A percentile compares a stretch with the other conserved stretches of the same genome.
Evolutionary conservation across 108 stramenopile genomes (phyloP).

Genomic region (Mediolabrus comicus): DNA sequence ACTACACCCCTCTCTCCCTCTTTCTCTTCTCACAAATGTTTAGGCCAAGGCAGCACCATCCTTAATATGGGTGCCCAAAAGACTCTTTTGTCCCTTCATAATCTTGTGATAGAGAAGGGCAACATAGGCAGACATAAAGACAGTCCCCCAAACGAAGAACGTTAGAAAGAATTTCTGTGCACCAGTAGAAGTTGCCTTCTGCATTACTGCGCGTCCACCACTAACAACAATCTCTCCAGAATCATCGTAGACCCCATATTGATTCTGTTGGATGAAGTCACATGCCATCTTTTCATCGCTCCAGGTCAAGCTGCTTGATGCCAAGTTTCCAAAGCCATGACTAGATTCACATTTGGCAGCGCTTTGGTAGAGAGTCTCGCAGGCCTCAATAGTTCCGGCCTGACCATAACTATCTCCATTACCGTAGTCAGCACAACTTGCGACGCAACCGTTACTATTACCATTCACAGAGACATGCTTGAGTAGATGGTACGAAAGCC

Average conservation of each 20-base stretch:
- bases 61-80: conserved; percentile 22
- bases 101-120: conserved; percentile 75
- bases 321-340: conserved; percentile 63
- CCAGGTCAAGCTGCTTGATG: conserved; percentile 32
- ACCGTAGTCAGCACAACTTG: conserved; percentile 47
- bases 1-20: not conserved
- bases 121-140: conserved; percentile 65
- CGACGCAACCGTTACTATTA: conserved; percentile 44
- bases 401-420: conserved; percentile 25
- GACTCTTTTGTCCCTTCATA: conserved; percentile 50
- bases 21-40: too few relatives aligned
- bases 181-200: conserved; percentile 46
- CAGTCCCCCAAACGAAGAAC: conserved; percentile 70
- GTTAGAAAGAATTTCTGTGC: conserved; percentile 79
- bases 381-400: conserved; percentile 54
- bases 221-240: conserved; percentile 39
- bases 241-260: conserved; percentile 38
- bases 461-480: conserved; percentile 66
- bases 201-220: conserved; percentile 16
- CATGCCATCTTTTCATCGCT: conserved; percentile 70
- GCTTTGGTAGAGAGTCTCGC: conserved; percentile 64
- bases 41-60: conserved; percentile 61
- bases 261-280: conserved; percentile 46
- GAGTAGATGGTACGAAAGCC: conserved; percentile 82
- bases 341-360: conserved; percentile 81